Conservation (phyloP, 257 asterid species). For the Cordia subcordata region DNA sequence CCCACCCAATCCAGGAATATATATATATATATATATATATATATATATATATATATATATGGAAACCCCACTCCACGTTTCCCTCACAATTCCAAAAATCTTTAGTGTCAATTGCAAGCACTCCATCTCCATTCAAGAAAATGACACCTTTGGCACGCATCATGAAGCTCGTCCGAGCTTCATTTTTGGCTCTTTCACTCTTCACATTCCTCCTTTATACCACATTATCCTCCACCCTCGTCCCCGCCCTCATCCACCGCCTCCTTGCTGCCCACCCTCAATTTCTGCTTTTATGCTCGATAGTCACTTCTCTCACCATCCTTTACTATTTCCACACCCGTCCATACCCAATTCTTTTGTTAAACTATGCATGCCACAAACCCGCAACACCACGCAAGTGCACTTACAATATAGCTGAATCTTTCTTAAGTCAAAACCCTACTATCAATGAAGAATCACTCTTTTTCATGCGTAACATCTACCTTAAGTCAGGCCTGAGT, state of each 20-base stretch:
- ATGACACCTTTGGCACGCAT: constrained; percentile 1
- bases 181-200: constrained; percentile 34
- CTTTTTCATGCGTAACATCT: constrained; percentile 51
- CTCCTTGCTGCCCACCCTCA: too few species aligned
- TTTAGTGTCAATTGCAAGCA: too few species aligned
- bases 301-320: constrained; percentile 15
- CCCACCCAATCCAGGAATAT: too few species aligned
- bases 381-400: constrained; percentile 54
- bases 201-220: constrained; percentile 28
- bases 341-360: constrained; percentile 36
- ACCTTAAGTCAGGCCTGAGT: constrained; percentile 51
- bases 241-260: constrained; percentile 20
- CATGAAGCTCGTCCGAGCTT: constrained; percentile 26
- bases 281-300: constrained; percentile 5
- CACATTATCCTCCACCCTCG: constrained; percentile 25
- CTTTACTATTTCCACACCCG: constrained; percentile 23
- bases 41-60: not conserved
- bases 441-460: constrained; percentile 21
- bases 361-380: constrained; percentile 56
- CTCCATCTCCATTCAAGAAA: not conserved
- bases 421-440: constrained; percentile 27
- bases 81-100: too few species aligned
- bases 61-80: not conserved
- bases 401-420: constrained; percentile 35
- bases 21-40: too few species aligned